These are phyloP conservation scores for Coemansia sp. DNA, from an alignment of 192 early-diverging fungal species.

Conservation along the genomic window DNA sequence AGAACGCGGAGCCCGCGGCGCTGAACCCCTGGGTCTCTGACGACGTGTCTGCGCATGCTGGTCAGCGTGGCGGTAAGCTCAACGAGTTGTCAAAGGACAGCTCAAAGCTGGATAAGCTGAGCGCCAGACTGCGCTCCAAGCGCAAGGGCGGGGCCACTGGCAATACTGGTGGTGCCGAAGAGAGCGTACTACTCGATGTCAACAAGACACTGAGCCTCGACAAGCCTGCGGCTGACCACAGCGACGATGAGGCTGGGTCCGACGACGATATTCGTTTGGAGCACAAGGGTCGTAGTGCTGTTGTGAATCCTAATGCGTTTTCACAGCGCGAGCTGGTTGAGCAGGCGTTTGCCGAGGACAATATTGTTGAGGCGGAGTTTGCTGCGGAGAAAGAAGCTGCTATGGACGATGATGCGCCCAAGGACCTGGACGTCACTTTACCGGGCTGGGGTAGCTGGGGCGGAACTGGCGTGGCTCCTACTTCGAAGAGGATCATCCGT, in stretches of 20 bases:
- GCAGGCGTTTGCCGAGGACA: conserved; percentile 94
- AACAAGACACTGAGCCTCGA: conserved; percentile 60
- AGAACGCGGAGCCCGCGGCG: conserved; percentile 34
- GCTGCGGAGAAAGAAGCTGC: conserved; percentile 78
- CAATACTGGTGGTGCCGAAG: conserved; percentile 30
- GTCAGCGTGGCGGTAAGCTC: conserved; percentile 55
- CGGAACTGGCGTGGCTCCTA: conserved; percentile 66
- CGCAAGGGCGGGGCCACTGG: conserved; percentile 36
- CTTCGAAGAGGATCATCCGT: conserved; percentile 65
- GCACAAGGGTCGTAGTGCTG: conserved; percentile 39
- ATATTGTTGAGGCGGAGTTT: conserved; percentile 87
- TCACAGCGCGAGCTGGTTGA: conserved; percentile 84
- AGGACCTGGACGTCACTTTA: conserved; percentile 81
- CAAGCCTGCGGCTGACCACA: conserved; percentile 13
- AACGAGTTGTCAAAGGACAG: conserved; percentile 56
- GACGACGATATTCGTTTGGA: conserved; percentile 25
- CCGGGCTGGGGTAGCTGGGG: conserved; percentile 97
- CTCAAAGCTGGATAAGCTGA: conserved; percentile 67
- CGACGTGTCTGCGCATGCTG: conserved; percentile 42
- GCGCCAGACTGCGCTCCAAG: conserved; percentile 68
- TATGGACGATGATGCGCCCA: conserved; percentile 75
- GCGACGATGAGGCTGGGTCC: conserved; percentile 22
- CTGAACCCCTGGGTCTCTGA: conserved; percentile 82
- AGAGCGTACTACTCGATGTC: conserved; percentile 73
- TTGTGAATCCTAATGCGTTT: conserved; percentile 61